phyloP scores from a whole-genome alignment of 352 stramenopile species.

The Globisporangium heterothallicum region DNA sequence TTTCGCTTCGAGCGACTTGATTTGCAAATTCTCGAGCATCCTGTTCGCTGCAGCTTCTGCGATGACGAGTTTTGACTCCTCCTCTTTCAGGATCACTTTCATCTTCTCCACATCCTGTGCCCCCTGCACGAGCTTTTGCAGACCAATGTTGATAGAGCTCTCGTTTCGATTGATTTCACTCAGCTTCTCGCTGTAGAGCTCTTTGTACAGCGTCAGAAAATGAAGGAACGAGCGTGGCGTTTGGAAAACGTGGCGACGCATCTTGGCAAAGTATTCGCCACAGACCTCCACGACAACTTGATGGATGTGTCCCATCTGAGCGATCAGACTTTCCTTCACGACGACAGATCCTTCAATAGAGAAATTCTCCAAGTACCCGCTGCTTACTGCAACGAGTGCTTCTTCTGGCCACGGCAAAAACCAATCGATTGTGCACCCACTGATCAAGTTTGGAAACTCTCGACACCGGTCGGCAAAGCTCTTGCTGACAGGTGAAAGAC shows the following conservation, averaged over 20 bases:
- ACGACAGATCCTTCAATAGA: constrained; percentile 46
- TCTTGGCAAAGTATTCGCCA: constrained; percentile 68
- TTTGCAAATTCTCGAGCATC: constrained; percentile 74
- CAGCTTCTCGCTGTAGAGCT: constrained; percentile 72
- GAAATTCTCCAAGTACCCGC: constrained; percentile 73
- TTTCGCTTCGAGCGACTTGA: constrained; percentile 84
- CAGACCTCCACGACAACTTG: constrained; percentile 68
- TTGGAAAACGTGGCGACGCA: constrained; percentile 82
- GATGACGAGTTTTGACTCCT: constrained; percentile 83
- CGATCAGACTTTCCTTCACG: constrained; percentile 59
- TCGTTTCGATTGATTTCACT: constrained; percentile 75
- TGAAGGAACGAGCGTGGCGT: constrained; percentile 87
- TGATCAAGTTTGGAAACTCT: constrained; percentile 87
- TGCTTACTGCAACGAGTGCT: constrained; percentile 76
- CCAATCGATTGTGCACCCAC: constrained; percentile 87
- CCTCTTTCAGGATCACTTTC: constrained; percentile 83
- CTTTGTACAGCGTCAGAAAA: constrained; percentile 78
- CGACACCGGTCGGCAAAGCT: constrained; percentile 75
- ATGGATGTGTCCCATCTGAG: constrained; percentile 73
- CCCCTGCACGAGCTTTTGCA: constrained; percentile 86
- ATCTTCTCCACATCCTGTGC: constrained; percentile 88
- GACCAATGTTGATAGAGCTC: constrained; percentile 75
- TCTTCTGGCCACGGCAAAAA: constrained; percentile 88
- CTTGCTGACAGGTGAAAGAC: constrained; percentile 80
- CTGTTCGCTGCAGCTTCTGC: constrained; percentile 80